Conservation (phyloP, 768 basidiomycete genomes). For the Tylopilus rubrobrunneus region DNA sequence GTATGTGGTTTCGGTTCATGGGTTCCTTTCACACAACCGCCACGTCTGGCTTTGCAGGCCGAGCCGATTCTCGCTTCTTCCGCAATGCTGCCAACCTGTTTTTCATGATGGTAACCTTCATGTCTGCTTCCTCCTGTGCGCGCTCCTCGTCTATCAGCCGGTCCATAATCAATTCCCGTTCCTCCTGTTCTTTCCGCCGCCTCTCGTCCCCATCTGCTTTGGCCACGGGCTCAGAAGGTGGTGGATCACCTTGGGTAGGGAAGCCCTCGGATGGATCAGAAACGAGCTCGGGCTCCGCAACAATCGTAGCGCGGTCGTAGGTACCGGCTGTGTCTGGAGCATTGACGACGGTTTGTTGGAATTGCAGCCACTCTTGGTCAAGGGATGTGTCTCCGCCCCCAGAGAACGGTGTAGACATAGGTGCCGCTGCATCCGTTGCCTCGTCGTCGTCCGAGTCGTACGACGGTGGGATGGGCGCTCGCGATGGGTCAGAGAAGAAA, state of each 20-base stretch:
- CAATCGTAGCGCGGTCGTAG: constrained; percentile 67
- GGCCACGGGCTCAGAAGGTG: constrained; percentile 11
- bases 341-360: constrained; percentile 62
- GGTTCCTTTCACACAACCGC: constrained; percentile 10
- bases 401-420: not conserved
- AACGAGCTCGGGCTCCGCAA: constrained; percentile 62
- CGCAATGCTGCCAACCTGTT: constrained; percentile 58
- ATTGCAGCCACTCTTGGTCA: constrained; percentile 71
- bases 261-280: constrained; percentile 47
- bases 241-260: constrained; percentile 32
- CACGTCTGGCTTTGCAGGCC: constrained; percentile 16
- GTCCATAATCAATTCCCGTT: constrained; percentile 82
- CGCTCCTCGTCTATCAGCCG: constrained; percentile 79
- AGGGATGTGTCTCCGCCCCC: constrained; percentile 31
- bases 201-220: constrained; percentile 36
- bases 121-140: constrained; percentile 85
- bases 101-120: constrained; percentile 64
- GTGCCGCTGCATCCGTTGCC: constrained; percentile 21
- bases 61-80: constrained; percentile 39
- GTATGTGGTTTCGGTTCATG: not conserved
- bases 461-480: constrained; percentile 37
- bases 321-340: constrained; percentile 41
- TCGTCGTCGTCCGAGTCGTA: constrained; percentile 43
- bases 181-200: constrained; percentile 59
- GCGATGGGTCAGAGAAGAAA: constrained; percentile 80